Conservation (phyloP, 2,329 filamentous ascomycete species). For the Sarocladiaceae sp. region DNA sequence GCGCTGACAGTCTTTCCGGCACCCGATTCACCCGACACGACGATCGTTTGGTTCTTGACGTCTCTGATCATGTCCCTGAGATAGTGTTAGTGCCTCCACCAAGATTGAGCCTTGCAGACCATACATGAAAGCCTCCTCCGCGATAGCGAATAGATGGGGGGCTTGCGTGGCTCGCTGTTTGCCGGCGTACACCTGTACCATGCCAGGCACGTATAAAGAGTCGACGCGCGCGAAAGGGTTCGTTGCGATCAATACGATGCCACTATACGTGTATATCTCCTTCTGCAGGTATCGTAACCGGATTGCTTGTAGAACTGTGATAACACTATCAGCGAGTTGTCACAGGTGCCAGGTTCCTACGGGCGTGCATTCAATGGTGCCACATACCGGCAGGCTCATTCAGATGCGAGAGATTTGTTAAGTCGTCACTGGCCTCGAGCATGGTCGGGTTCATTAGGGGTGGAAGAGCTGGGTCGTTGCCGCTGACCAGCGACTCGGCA, state of each 20-base stretch:
- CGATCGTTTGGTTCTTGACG: slow-evolving; percentile 92
- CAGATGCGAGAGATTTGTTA: slow-evolving; percentile 94
- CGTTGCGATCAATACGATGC: slow-evolving; percentile 95
- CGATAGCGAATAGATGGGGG: slow-evolving; percentile 96
- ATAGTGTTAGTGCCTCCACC: slow-evolving; percentile 17
- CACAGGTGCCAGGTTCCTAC: slow-evolving; percentile 6
- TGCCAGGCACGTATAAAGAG: slow-evolving; percentile 95
- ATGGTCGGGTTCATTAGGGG: slow-evolving; percentile 97
- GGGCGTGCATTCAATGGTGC: background rate
- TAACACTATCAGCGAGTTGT: slow-evolving; percentile 17
- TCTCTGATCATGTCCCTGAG: slow-evolving; percentile 91
- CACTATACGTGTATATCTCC: slow-evolving; percentile 99
- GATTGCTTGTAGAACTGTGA: slow-evolving; percentile 86
- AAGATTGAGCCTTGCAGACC: too few relatives aligned
- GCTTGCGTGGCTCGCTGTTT: slow-evolving; percentile 95
- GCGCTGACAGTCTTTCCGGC: slow-evolving; percentile 98
- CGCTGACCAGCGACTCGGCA: slow-evolving; percentile 66
- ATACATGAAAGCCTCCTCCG: slow-evolving; percentile 96
- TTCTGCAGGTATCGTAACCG: slow-evolving; percentile 95
- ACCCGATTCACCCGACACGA: slow-evolving; percentile 98
- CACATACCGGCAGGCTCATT: slow-evolving; percentile 92
- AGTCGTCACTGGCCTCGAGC: slow-evolving; percentile 95
- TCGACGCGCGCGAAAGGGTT: slow-evolving; percentile 97
- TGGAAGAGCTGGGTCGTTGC: slow-evolving; percentile 71
- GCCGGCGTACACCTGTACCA: slow-evolving; percentile 99